Percentiles rank a stretch among this genome's conserved stretches.
These are phyloP conservation scores for Limtongia smithiae DNA, from an alignment of 805 yeast genomes.

Conservation along the genomic window DNA sequence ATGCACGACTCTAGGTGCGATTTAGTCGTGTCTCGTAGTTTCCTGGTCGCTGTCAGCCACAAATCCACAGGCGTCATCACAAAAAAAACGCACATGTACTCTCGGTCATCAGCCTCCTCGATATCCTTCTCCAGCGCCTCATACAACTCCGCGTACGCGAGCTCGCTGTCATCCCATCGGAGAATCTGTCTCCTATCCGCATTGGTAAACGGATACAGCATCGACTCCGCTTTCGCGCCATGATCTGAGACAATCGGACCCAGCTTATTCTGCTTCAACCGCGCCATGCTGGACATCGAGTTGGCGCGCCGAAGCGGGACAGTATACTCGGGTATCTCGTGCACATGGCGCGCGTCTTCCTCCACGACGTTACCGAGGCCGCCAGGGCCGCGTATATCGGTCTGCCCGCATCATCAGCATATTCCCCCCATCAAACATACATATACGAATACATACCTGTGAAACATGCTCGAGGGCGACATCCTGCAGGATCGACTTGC, in stretches of 20 bases:
- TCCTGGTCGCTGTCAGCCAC: conserved; percentile 3
- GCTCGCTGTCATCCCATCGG: conserved; percentile 5
- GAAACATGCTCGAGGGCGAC: conserved; percentile 25
- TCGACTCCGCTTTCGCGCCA: not conserved
- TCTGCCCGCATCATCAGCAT: no score
- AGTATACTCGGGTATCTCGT: conserved; percentile 21
- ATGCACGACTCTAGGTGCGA: conserved; percentile 28
- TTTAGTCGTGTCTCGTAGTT: conserved; percentile 15
- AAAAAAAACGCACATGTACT: conserved; percentile 8
- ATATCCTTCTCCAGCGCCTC: conserved; percentile 17
- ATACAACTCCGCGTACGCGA: conserved; percentile 14
- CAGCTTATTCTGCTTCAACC: not conserved
- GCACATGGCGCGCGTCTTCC: conserved; percentile 8
- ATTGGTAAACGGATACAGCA: conserved; percentile 19
- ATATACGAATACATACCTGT: conserved; percentile 10
- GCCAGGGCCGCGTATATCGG: conserved; percentile 9
- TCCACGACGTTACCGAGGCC: conserved; percentile 15
- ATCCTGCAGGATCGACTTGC: conserved; percentile 26
- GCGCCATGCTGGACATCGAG: conserved; percentile 17
- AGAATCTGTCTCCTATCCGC: conserved; percentile 6
- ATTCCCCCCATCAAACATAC: no score
- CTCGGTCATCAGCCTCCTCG: conserved; percentile 15
- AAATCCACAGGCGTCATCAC: not conserved
- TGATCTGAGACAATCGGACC: not conserved
- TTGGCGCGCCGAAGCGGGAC: conserved; percentile 22